phyloP scores from a whole-genome alignment of 352 stramenopile genomes.

The Globisporangium cederbergense region DNA sequence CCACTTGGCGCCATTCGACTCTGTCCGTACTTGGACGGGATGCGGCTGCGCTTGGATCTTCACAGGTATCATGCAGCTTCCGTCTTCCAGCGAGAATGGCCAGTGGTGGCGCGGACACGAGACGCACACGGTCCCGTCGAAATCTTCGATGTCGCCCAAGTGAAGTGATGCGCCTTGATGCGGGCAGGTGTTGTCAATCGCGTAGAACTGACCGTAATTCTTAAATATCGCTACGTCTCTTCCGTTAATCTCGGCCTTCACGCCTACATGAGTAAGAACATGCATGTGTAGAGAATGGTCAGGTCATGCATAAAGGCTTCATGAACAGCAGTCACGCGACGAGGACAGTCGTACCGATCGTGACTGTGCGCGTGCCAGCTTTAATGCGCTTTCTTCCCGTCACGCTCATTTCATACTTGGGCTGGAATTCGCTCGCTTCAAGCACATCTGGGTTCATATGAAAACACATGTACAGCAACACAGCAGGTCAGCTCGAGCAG shows the following conservation, averaged over 20 bases:
- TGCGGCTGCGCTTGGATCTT: slow-evolving; percentile 58
- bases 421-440: slow-evolving; percentile 62
- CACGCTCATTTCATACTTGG: slow-evolving; percentile 75
- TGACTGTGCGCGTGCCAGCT: slow-evolving; percentile 45
- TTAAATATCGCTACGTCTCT: slow-evolving; percentile 81
- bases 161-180: slow-evolving; percentile 79
- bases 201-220: slow-evolving; percentile 60
- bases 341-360: slow-evolving; percentile 38
- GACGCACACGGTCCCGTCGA: slow-evolving; percentile 64
- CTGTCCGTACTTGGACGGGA: slow-evolving; percentile 46
- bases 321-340: not conserved
- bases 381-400: slow-evolving; percentile 75
- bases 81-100: slow-evolving; percentile 77
- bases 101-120: slow-evolving; percentile 79
- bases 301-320: not conserved
- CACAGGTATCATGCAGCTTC: slow-evolving; percentile 53
- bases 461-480: not conserved
- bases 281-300: not conserved
- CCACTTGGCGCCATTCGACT: slow-evolving; percentile 38
- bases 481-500: not conserved
- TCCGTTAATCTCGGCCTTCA: slow-evolving; percentile 60
- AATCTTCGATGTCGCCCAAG: slow-evolving; percentile 85
- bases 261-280: slow-evolving; percentile 29
- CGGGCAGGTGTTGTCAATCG: slow-evolving; percentile 75
- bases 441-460: slow-evolving; percentile 50